Base-by-base conservation (phyloP, 495 filamentous ascomycete genomes). In the Pyronema domesticum region DNA sequence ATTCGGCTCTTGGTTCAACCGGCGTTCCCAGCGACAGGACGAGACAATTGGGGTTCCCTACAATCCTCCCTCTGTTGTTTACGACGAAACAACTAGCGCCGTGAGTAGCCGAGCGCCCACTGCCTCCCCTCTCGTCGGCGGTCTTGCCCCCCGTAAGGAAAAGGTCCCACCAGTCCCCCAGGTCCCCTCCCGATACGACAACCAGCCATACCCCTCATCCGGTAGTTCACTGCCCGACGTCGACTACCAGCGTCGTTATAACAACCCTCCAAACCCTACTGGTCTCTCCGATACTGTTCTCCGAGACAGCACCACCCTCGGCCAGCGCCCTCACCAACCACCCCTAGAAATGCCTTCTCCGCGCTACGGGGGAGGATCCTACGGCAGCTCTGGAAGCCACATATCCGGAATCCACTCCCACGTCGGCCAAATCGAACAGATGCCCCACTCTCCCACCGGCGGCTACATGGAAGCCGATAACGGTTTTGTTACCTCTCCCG, bases 391-490 rank as follows among this genome's bases (percentile, higher is more conserved):
- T 9, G 50, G 37, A 13, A 50, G 23, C 19, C 18, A 36, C 5
- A 23, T 7, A 13, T 50, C 47, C 9, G 34, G n/a, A 13, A 23
- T 35, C 7, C 59, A 53, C 55, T 44, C 19, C 48, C 61, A 10
- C 58, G 58, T 40, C 52, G 50, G 17, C 44, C 45, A 48, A 8
- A 57, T 57, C 10, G 57, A 64, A 15, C 56, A 64, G 11, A 64
- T 64, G 62, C 62, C 62, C 3, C 51, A 55, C 5, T 60, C 57
- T 13, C 62, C 62, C 3, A 60, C 64, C 44, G 60, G 60, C 7
- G 57, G 62, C 3, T 64, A 64, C 40, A 64, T 64, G 57, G 62
- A 64, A 52, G 62, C 55, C 7, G 62, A 64, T n/a, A 60, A 60
- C 13, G 62, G 62, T 11, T 64, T 64, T 36, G 55, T 64, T 15